Evolutionary conservation across 2,329 filamentous ascomycete species (phyloP), one percentile per base, ranked within the genome.

Genomic region (Karstenula rhodostoma): DNA sequence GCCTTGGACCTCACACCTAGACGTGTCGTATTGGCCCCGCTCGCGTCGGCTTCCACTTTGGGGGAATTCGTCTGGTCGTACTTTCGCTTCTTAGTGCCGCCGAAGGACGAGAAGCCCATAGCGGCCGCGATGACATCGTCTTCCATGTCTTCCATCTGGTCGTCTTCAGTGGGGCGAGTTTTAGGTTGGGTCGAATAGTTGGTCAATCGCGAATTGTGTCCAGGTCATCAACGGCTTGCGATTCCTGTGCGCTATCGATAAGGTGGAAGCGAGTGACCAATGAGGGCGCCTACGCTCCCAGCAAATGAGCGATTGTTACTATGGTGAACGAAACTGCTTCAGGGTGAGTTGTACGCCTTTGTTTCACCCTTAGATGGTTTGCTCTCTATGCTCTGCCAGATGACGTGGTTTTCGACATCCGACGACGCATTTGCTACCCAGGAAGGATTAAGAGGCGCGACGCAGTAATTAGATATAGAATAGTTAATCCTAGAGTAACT

Each of bases 41-140:
- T 73, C 46, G 68, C 65, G 15, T 60, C 60, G 42, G 66, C 65
- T n/a, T 68, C 70, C 44, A 66, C 69, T 47, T 84, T 76, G 58
- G 83, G 81, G 40, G 84, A 84, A 67, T 86, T 86, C 29, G 81
- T 78, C 19, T 84, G 81, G 69, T 90, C 87, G 76, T 87, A 89
- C 71, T 89, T 89, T 62, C 90, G 85, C 74, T 90, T 90, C 75
- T 90, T 91, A 46, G 82, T 82, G 1, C 84, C 79, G 66, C 90
- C 90, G 72, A 94, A 94, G 59, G 86, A 84, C 9, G 88, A 85
- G 77, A 93, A 93, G 64, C 91, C 91, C 88, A 93, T 90, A 49
- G 86, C 84, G 44, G 86, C 85, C 23, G 88, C 88, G 75, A 92
- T 87, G 55, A 85, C 85, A 44, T 85, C 82, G 22, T 79, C 70